Evolutionary conservation across 768 basidiomycete species (phyloP), one percentile per base, ranked within the genome.

Genomic region (Macrolepiota fuliginosa): DNA sequence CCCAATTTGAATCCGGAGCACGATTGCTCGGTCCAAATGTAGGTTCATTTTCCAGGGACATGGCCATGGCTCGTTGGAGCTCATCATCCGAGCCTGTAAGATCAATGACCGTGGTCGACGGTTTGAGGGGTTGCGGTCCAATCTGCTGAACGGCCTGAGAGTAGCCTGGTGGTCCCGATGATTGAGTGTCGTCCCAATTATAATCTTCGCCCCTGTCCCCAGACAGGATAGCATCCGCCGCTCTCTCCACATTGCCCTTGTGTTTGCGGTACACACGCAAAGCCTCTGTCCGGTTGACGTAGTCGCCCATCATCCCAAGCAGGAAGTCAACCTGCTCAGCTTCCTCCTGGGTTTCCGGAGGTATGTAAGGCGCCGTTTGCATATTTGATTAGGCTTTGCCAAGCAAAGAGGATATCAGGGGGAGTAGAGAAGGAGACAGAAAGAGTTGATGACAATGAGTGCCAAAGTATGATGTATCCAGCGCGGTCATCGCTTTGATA

Each of bases 1-100:
- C 86, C 89, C 89, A 90, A 58, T 79, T 80, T 1, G 87, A 82
- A 69, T 90, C 79, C 1, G 89, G 79, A 3, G 86, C 80, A 45
- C 89, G 79, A 40, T 85, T 75, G 62, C 81, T 86, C 15, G 87
- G 86, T 0, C 83, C 79, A 71, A 90, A 86, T 45, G 77, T 74
- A 1, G 80, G 71, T 6, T 69, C 72, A 27, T 70, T 70, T 53
- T 76, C 66, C 36, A 76, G 74, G 13, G 69, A 68, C 59, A 78
- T 70, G 54, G 78, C 78, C 69, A 56, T 32, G 13, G 60, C 56
- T 58, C 62, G 37, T 47, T 66, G 61, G 53, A 63, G 63, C 63
- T 64, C 56, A 62, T 64, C 57, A 32, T 53, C 60, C 12, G 60
- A 55, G 53, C 60, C 73, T 3, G 87, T 90, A 47, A 90, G 76